Evolutionary conservation across 352 stramenopile genomes (phyloP), one percentile per base, ranked within the genome.

Genomic region (Pythium aquatile): DNA sequence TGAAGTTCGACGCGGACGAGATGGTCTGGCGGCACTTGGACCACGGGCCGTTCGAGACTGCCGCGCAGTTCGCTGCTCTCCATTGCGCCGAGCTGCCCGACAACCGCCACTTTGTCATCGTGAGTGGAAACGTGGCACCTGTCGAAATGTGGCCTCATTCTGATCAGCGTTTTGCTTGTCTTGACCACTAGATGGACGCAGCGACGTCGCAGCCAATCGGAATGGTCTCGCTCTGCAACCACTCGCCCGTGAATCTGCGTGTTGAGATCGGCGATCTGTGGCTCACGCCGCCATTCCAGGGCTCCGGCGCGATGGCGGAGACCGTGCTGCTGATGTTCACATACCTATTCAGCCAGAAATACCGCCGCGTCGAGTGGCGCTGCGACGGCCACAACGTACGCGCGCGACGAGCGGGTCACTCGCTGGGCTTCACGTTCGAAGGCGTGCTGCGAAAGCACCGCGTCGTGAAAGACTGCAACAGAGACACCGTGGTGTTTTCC

Each of bases 301-400:
- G 83, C 20, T 59, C 51, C 13, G 58, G 75, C 6, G 77, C 72
- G 28, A 54, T 88, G 30, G 65, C 69, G 6, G 88, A 96, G 48
- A 66, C 72, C 3, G 77, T 94, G 55, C 76, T 93, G 49, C 57
- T 96, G 53, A 37, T 97, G 55, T 70, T 97, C 26, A 72, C 70
- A 55, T 66, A 89, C 40, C 58, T 96, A n/a, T 96, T 96, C n/a
- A 70, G 69, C 8, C 64, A 73, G 6, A 78, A 81, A 13, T 97
- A 96, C 61, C 85, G 90, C 28, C 85, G 90, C 49, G 81, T 97
- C 8, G 90, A 97, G 77, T 96, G 83, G 86, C 74, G 79, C 3
- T 93, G 87, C 55, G 90, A 97, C 37, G 88, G 86, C 20, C 80
- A 95, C 67, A 96, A 97, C 65, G 81, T 94, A 9, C 85, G 85